These are phyloP conservation scores for Saccharomyces uvarum DNA, from an alignment of 1,139 yeast species.

Conservation along the genomic window DNA sequence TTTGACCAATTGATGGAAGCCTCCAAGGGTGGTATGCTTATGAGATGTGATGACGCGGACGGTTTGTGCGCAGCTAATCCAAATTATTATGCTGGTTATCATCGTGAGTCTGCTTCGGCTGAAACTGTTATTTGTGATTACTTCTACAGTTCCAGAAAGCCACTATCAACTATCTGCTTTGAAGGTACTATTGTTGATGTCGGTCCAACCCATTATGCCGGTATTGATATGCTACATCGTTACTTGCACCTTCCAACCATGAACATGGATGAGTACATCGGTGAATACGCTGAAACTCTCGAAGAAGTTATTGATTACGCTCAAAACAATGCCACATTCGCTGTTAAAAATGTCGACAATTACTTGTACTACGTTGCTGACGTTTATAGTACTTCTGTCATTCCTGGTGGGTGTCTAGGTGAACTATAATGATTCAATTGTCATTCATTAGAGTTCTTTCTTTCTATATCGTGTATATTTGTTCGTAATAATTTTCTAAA, in stretches of 20 bases:
- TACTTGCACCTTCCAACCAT: conserved; percentile 25
- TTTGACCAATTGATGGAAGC: conserved; percentile 29
- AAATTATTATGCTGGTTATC: conserved; percentile 36
- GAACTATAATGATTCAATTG: not conserved
- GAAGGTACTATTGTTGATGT: conserved; percentile 21
- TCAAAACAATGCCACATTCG: conserved; percentile 21
- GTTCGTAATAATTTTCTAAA: not conserved
- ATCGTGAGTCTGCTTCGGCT: conserved; percentile 33
- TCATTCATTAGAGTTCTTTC: not conserved
- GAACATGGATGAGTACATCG: conserved; percentile 16
- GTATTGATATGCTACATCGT: conserved; percentile 30
- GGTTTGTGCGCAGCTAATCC: conserved; percentile 30
- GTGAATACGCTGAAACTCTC: conserved; percentile 28
- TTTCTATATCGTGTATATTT: not conserved
- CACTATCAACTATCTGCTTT: conserved; percentile 25
- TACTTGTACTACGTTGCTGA: conserved; percentile 26
- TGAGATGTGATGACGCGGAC: conserved; percentile 36
- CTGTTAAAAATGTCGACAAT: conserved; percentile 25
- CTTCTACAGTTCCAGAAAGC: conserved; percentile 25
- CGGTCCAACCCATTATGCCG: conserved; percentile 23
- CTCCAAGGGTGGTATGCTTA: conserved; percentile 29
- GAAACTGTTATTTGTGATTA: conserved; percentile 34
- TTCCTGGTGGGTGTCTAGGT: conserved; percentile 20
- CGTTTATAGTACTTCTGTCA: conserved; percentile 20
- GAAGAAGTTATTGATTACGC: conserved; percentile 24